Base-by-base conservation (phyloP, 164 flowering plant species). In the Vitis riparia region DNA sequence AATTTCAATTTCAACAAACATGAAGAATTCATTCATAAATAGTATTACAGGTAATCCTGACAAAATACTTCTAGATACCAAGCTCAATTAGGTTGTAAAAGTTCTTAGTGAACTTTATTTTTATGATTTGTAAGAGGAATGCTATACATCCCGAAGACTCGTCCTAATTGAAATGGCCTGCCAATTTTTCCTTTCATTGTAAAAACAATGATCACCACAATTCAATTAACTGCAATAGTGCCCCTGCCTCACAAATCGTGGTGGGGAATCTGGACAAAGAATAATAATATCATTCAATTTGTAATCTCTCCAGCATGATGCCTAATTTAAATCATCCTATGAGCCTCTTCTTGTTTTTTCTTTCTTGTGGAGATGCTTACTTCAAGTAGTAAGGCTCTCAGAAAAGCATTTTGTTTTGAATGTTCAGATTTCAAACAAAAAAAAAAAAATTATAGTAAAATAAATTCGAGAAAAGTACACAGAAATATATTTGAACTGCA, bases 1-100 rank as follows among this genome's bases (percentile, higher is more conserved):
- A 66, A 78, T 65, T 58, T 9, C 23, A 62, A 62, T 48, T 56
- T 44, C 27, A 51, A 37, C 49, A 58, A 63, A 17, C 48, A 10
- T 49, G 17, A 23, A 37, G n/a, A 53, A 11, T 37, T 37, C 44
- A 37, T 37, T 37, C 44, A 37, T 37, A 37, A 37, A 37, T 37
- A 37, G 44, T 5, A 37, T 3, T 37, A 37, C 5, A 2, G 44
- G 44, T 37, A 6, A 37, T 37, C 7, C 44, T 37, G 44, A 37
- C 44, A 5, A 3, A 37, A 5, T 6, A 37, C 27, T 37, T 37
- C 44, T 0, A 10, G 30, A 58, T 30, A 27, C 15, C 15, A 61
- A 14, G 50, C 9, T 61, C 50, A 37, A 27, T 16, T 14, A 37
- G 19, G 50, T 61, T 32, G 13, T 9, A 11, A 61, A 32, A 11